phyloP scores from a whole-genome alignment of 257 asterid genomes.

The Petrea volubilis region DNA sequence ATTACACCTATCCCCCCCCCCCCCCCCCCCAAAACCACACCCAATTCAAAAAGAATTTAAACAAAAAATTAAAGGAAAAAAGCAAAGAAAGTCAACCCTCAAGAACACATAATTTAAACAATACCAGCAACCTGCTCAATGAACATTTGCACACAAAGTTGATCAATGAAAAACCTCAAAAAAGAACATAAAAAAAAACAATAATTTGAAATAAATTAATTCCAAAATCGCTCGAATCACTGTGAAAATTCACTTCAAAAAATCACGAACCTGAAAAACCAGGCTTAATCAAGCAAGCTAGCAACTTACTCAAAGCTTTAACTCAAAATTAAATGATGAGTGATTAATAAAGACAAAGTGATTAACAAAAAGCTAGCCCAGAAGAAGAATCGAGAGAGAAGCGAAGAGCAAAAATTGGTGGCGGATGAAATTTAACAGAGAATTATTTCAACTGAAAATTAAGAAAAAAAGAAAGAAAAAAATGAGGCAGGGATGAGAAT shows the following conservation, averaged over 20 bases:
- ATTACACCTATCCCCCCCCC: not conserved
- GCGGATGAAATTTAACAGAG: conserved; percentile 23
- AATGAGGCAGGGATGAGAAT: not conserved
- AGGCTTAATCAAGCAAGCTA: not conserved
- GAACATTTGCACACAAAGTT: not conserved
- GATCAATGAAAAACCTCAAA: conserved; percentile 5
- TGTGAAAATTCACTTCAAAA: not conserved
- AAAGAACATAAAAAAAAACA: too few species aligned
- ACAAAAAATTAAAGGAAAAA: not conserved
- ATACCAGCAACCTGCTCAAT: not conserved
- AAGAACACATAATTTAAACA: not conserved
- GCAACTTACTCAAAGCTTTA: conserved; percentile 20
- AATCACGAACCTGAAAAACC: not conserved
- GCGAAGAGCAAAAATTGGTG: conserved; percentile 25
- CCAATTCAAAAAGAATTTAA: not conserved
- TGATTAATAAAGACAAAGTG: conserved; percentile 9
- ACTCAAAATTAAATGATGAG: not conserved
- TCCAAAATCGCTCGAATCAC: not conserved
- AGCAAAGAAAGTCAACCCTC: conserved; percentile 17
- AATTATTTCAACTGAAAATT: conserved; percentile 13
- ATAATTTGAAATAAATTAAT: not conserved
- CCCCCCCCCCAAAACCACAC: conserved; percentile 4
- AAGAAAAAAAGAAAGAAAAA: conserved; percentile 20
- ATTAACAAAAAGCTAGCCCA: not conserved
- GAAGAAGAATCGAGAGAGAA: conserved; percentile 32